Percentiles rank a stretch among this genome's conserved stretches.
Evolutionary conservation across 371 early-diverging fungal genomes (phyloP).

Genomic region (Thermomucor indicae-seudaticae): DNA sequence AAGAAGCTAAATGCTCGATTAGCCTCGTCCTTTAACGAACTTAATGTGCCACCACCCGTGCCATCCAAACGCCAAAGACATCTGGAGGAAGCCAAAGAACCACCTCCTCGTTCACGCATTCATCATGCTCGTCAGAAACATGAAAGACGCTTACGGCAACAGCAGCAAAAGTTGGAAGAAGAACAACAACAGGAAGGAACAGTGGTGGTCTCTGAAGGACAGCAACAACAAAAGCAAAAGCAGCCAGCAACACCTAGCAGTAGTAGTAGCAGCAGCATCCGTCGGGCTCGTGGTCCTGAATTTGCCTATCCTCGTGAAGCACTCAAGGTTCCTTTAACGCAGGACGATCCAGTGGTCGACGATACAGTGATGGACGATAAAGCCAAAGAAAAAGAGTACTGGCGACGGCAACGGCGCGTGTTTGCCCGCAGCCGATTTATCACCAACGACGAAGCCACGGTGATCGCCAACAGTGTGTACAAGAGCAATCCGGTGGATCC

Average conservation of each 20-base stretch:
- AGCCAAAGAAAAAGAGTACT: constrained; percentile 27
- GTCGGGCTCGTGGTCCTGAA: constrained; percentile 14
- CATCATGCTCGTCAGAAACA: constrained; percentile 6
- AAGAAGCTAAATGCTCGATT: constrained; percentile 5
- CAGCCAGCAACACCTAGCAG: no score
- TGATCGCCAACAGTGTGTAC: constrained; percentile 22
- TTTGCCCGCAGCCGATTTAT: constrained; percentile 35
- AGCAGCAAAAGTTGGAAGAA: no score
- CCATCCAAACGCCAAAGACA: constrained; percentile 14
- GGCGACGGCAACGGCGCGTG: constrained; percentile 33
- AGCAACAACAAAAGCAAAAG: no score
- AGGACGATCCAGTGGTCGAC: constrained; percentile 13
- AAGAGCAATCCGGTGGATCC: constrained; percentile 4
- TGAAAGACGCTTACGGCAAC: no score
- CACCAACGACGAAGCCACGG: constrained; percentile 26
- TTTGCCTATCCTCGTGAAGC: constrained; percentile 18
- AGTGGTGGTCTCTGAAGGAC: no score
- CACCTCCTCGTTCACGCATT: not conserved
- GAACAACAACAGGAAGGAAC: no score
- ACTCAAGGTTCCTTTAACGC: constrained; percentile 8
- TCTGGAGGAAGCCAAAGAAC: not conserved
- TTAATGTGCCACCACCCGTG: constrained; percentile 9
- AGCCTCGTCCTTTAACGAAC: constrained; percentile 8
- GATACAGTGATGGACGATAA: constrained; percentile 9
- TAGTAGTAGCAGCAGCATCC: constrained; percentile 10